Conservation (phyloP, 2,329 filamentous ascomycete genomes). For the Paracorniculantispora psalliotae region DNA sequence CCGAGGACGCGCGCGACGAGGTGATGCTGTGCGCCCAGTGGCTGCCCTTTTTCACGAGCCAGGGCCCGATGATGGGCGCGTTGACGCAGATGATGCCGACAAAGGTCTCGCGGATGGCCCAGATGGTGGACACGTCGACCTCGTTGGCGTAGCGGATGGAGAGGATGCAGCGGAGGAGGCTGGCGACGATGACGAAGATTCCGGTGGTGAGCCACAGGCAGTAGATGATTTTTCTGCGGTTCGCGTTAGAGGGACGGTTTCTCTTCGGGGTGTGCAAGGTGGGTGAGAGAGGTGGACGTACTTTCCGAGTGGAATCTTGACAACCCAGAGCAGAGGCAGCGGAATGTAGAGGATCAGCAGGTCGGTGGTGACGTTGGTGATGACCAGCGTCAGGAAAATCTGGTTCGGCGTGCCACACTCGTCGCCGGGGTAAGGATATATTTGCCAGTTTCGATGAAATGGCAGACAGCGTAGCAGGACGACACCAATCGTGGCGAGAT, state of each 20-base stretch:
- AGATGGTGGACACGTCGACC: slow-evolving; percentile 22
- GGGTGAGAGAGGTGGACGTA: background rate
- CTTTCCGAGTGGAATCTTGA: slow-evolving; percentile 19
- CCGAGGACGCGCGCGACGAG: slow-evolving; percentile 14
- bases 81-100: slow-evolving; percentile 23
- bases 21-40: slow-evolving; percentile 14
- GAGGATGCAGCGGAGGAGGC: slow-evolving; percentile 20
- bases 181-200: slow-evolving; percentile 23
- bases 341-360: slow-evolving; percentile 22
- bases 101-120: slow-evolving; percentile 24
- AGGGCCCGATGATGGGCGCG: slow-evolving; percentile 21
- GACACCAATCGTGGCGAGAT: slow-evolving; percentile 20
- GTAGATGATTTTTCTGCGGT: slow-evolving; percentile 20
- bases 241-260: background rate
- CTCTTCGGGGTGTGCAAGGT: background rate
- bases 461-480: slow-evolving; percentile 20
- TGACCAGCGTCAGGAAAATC: slow-evolving; percentile 19
- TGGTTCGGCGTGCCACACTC: slow-evolving; percentile 19
- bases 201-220: slow-evolving; percentile 21
- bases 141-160: slow-evolving; percentile 18
- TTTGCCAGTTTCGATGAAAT: slow-evolving; percentile 22
- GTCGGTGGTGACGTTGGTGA: slow-evolving; percentile 23
- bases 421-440: slow-evolving; percentile 23
- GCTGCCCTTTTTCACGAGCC: slow-evolving; percentile 19
- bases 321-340: slow-evolving; percentile 21